Percentiles rank a stretch among this genome's conserved stretches.
Conservation (phyloP, 1,139 yeast species). For the Sugiyamaella pinicola region DNA sequence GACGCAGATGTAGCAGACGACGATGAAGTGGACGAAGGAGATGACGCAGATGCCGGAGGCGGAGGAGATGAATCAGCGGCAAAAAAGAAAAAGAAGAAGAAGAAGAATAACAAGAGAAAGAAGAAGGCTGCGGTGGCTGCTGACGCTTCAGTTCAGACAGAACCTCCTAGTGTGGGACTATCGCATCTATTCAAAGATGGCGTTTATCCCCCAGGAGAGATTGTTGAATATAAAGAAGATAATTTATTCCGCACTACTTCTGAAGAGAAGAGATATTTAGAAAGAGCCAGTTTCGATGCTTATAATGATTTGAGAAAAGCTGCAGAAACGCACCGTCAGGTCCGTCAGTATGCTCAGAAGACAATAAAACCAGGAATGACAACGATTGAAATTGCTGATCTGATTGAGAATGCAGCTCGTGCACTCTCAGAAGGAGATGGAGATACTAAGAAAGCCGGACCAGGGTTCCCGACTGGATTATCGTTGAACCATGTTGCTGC, state of each 20-base stretch:
- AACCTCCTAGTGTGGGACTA: slow-evolving; percentile 58
- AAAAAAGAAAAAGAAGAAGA: slow-evolving; percentile 50
- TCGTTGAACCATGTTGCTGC: slow-evolving; percentile 95
- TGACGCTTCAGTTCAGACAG: slow-evolving; percentile 41
- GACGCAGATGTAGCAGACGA: slow-evolving; percentile 13
- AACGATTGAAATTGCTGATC: slow-evolving; percentile 85
- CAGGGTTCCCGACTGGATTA: slow-evolving; percentile 97
- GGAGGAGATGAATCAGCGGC: slow-evolving; percentile 30
- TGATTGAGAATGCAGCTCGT: slow-evolving; percentile 83
- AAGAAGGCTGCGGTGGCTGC: slow-evolving; percentile 33
- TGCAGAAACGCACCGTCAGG: slow-evolving; percentile 93
- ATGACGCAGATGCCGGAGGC: slow-evolving; percentile 28
- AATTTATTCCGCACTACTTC: slow-evolving; percentile 77
- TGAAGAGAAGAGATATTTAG: slow-evolving; percentile 82
- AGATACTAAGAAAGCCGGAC: slow-evolving; percentile 68
- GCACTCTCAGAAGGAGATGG: slow-evolving; percentile 69
- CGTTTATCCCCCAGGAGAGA: slow-evolving; percentile 81
- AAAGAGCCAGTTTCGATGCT: slow-evolving; percentile 48
- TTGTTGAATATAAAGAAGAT: slow-evolving; percentile 54
- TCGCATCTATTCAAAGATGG: slow-evolving; percentile 70
- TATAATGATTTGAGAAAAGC: slow-evolving; percentile 95
- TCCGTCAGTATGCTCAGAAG: slow-evolving; percentile 75
- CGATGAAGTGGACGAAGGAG: slow-evolving; percentile 23
- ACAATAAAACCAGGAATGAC: slow-evolving; percentile 88
- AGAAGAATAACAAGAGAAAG: slow-evolving; percentile 51